phyloP scores from a whole-genome alignment of 202 grass and related monocot species.

The Panicum virgatum region DNA sequence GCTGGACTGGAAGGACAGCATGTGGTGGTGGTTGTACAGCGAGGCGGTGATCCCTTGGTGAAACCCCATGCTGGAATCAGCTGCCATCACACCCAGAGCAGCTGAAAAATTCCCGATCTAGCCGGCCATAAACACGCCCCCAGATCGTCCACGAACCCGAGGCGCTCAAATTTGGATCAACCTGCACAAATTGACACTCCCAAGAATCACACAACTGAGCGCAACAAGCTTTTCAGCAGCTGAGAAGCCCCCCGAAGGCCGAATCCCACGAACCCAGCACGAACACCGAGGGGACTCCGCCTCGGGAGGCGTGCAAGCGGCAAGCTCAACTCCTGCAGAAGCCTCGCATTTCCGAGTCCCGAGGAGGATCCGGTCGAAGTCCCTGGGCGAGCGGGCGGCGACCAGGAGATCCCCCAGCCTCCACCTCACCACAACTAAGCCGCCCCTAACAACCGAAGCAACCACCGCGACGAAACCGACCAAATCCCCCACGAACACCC shows the following conservation, averaged over 20 bases:
- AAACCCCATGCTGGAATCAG: constrained; percentile 87
- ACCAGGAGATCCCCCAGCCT: constrained; percentile 8
- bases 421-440: neutral
- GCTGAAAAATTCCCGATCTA: constrained; percentile 42
- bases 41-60: constrained; percentile 71
- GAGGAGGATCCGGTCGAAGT: constrained; percentile 47
- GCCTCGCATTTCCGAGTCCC: constrained; percentile 41
- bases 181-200: constrained; percentile 41
- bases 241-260: constrained; percentile 13
- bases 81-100: constrained; percentile 54
- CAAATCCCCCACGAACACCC: constrained; percentile 25
- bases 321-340: neutral
- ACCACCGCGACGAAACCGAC: constrained; percentile 25
- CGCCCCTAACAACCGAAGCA: constrained; percentile 30
- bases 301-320: constrained; percentile 24
- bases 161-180: constrained; percentile 39
- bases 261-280: constrained; percentile 33
- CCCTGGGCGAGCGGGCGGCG: neutral
- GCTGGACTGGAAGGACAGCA: constrained; percentile 90
- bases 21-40: constrained; percentile 70
- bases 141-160: neutral
- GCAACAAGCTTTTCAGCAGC: neutral
- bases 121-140: constrained; percentile 1
- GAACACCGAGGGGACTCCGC: neutral
- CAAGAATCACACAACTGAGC: neutral